Evolutionary conservation across 2,329 filamentous ascomycete genomes (phyloP).

Genomic region (Phyllosticta citribraziliensis): DNA sequence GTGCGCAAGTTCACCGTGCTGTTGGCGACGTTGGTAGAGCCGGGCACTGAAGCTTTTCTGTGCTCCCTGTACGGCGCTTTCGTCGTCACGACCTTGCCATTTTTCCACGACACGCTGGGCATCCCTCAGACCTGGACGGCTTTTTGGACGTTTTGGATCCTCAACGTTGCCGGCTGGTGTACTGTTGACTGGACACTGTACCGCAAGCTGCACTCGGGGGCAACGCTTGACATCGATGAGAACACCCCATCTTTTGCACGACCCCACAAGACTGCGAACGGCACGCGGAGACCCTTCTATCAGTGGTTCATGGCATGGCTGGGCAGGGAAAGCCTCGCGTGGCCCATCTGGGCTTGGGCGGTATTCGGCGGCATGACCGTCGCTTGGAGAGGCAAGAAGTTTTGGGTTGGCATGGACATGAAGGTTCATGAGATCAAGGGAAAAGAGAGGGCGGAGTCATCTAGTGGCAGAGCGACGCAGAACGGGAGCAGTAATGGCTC

Average conservation of each 20-base stretch:
- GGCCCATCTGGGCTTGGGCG: slow-evolving; percentile 86
- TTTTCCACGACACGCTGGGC: slow-evolving; percentile 43
- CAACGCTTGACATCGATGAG: slow-evolving; percentile 59
- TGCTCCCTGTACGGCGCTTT: slow-evolving; percentile 75
- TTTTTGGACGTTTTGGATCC: slow-evolving; percentile 56
- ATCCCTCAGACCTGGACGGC: slow-evolving; percentile 58
- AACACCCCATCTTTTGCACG: slow-evolving; percentile 66
- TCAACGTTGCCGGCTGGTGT: slow-evolving; percentile 62
- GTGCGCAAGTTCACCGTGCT: slow-evolving; percentile 92
- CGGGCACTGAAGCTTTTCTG: slow-evolving; percentile 78
- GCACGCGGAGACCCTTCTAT: slow-evolving; percentile 45
- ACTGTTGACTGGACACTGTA: slow-evolving; percentile 65
- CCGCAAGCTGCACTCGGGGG: slow-evolving; percentile 60
- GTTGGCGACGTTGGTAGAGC: slow-evolving; percentile 81
- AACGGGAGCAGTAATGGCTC: neutral
- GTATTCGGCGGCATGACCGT: slow-evolving; percentile 83
- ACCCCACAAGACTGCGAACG: slow-evolving; percentile 32
- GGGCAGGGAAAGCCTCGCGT: slow-evolving; percentile 68
- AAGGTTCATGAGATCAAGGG: slow-evolving; percentile 54
- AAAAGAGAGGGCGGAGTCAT: neutral
- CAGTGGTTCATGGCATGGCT: slow-evolving; percentile 79
- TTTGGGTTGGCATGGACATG: slow-evolving; percentile 76
- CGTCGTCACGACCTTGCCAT: slow-evolving; percentile 63
- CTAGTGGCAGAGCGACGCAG: neutral
- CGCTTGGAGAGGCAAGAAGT: slow-evolving; percentile 74